Conservation (phyloP, 2,329 filamentous ascomycete species). For the Anisogramma anomala region DNA sequence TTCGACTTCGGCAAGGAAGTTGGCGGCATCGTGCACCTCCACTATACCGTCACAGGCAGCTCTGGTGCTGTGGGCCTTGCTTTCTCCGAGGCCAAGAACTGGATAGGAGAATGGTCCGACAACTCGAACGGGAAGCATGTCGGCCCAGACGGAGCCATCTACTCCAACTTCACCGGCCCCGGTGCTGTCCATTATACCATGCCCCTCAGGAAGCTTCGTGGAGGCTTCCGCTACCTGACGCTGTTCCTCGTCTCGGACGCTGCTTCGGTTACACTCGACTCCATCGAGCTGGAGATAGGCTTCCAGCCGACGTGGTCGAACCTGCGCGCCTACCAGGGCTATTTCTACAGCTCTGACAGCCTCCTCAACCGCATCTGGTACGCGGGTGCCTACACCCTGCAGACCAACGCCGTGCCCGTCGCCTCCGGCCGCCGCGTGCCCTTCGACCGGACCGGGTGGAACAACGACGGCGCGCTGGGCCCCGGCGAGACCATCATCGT, state of each 20-base stretch:
- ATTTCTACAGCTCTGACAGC: slow-evolving; percentile 37
- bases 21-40: slow-evolving; percentile 42
- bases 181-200: slow-evolving; percentile 27
- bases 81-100: slow-evolving; percentile 37
- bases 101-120: slow-evolving; percentile 35
- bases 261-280: slow-evolving; percentile 22
- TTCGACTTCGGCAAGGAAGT: slow-evolving; percentile 50
- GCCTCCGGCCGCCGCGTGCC: slow-evolving; percentile 22
- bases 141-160: slow-evolving; percentile 36
- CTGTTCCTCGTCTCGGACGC: slow-evolving; percentile 24
- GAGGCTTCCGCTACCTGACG: slow-evolving; percentile 43
- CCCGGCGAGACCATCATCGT: slow-evolving; percentile 24
- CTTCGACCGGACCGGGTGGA: slow-evolving; percentile 30
- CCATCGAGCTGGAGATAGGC: slow-evolving; percentile 23
- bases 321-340: slow-evolving; percentile 41
- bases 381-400: slow-evolving; percentile 34
- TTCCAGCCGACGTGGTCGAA: slow-evolving; percentile 34
- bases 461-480: slow-evolving; percentile 24
- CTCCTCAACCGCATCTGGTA: slow-evolving; percentile 44
- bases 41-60: slow-evolving; percentile 31
- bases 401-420: slow-evolving; percentile 25
- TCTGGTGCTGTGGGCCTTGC: slow-evolving; percentile 31
- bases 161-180: slow-evolving; percentile 26
- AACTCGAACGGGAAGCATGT: slow-evolving; percentile 33
- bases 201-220: slow-evolving; percentile 32